Conservation (phyloP, 139 green algal genomes). For the Haematococcus sp. region DNA sequence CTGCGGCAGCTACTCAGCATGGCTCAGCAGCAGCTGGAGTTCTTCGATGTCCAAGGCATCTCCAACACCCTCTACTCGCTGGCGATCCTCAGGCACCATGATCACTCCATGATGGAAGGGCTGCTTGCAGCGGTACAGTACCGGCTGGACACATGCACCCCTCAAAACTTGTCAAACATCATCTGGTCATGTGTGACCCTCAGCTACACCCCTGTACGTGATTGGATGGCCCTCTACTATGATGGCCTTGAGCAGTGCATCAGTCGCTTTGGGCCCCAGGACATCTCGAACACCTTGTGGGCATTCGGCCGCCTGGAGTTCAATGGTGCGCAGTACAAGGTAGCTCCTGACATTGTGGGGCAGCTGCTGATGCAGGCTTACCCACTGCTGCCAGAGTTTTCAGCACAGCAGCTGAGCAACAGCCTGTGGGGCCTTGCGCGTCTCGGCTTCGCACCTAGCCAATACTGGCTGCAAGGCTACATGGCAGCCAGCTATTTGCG, state of each 20-base stretch:
- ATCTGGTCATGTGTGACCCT: constrained; percentile 4
- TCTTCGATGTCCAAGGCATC: constrained; percentile 9
- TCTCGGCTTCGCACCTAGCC: background rate
- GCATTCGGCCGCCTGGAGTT: constrained; percentile 21
- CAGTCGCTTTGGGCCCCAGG: background rate
- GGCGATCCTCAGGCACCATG: background rate
- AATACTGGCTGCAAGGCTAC: background rate
- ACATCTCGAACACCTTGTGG: constrained; percentile 18
- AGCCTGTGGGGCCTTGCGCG: constrained; percentile 8
- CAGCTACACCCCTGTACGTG: constrained; percentile 8
- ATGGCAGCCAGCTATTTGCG: background rate
- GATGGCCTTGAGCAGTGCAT: background rate
- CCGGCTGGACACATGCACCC: constrained; percentile 5
- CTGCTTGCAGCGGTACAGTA: constrained; percentile 10
- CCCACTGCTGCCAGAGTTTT: background rate
- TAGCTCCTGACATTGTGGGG: constrained; percentile 7
- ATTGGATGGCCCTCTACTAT: constrained; percentile 17
- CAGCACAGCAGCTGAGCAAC: constrained; percentile 8
- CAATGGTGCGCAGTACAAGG: constrained; percentile 13
- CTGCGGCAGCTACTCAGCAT: constrained; percentile 4
- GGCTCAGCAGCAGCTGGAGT: background rate
- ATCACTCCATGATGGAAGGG: background rate
- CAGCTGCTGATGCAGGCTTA: constrained; percentile 15
- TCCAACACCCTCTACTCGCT: constrained; percentile 5
- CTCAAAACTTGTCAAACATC: constrained; percentile 15